phyloP scores from a whole-genome alignment of 768 basidiomycete genomes.

The Tylopilus sp. region DNA sequence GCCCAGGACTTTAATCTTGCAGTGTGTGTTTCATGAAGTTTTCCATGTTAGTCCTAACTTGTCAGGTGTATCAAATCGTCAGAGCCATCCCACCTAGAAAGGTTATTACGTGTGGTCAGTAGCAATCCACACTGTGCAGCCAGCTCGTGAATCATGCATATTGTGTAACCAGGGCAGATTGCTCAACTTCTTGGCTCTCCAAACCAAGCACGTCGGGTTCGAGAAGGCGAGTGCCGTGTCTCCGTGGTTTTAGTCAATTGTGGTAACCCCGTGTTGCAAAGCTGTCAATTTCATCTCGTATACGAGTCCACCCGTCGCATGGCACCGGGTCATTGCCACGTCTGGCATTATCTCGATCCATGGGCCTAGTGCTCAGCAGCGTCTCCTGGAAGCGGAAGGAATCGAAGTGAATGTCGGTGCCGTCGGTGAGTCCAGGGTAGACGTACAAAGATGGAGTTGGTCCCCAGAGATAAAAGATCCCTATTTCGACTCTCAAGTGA shows the following conservation, averaged over 20 bases:
- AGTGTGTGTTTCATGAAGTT: background rate
- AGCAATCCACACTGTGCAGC: background rate
- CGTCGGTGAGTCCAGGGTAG: slow-evolving; percentile 52
- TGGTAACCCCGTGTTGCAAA: slow-evolving; percentile 22
- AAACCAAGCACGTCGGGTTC: slow-evolving; percentile 67
- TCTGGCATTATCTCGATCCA: slow-evolving; percentile 66
- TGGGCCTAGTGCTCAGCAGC: slow-evolving; percentile 46
- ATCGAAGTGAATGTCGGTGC: slow-evolving; percentile 57
- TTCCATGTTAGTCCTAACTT: background rate
- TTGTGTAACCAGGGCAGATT: slow-evolving; percentile 45
- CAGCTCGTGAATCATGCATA: background rate
- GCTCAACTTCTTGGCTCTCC: slow-evolving; percentile 76
- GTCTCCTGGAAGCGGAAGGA: slow-evolving; percentile 70
- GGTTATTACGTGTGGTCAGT: slow-evolving; percentile 62
- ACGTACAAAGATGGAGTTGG: slow-evolving; percentile 55
- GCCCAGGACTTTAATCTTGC: slow-evolving; percentile 13
- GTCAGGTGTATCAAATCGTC: slow-evolving; percentile 65
- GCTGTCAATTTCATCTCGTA: slow-evolving; percentile 71
- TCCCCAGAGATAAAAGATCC: slow-evolving; percentile 40
- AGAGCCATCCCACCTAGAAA: slow-evolving; percentile 56
- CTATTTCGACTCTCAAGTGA: background rate
- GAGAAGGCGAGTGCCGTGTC: slow-evolving; percentile 52
- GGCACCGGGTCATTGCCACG: slow-evolving; percentile 71
- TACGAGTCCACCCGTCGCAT: slow-evolving; percentile 63
- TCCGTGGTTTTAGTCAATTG: background rate